Evolutionary conservation across 2,329 filamentous ascomycete genomes (phyloP).

Genomic region (Fusarium sp.): DNA sequence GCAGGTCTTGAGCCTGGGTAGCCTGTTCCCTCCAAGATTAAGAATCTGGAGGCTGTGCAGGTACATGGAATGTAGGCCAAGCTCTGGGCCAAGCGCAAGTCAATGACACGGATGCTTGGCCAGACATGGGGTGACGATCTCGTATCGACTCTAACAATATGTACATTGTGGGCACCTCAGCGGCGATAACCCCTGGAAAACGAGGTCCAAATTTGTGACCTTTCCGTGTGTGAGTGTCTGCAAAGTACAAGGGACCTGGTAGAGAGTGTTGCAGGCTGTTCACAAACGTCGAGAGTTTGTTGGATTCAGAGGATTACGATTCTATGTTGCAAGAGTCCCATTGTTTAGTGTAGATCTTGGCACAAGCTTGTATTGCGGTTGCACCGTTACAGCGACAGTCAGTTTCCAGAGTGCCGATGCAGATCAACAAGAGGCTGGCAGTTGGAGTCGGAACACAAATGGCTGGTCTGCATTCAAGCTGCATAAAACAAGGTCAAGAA

Average conservation of each 20-base stretch:
- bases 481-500: constrained; percentile 2
- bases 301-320: constrained; percentile 13
- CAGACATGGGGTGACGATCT: constrained; percentile 40
- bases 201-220: constrained; percentile 22
- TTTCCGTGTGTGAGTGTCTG: not conserved
- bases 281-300: constrained; percentile 4
- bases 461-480: not conserved
- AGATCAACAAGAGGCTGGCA: constrained; percentile 17
- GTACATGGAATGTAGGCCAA: constrained; percentile 42
- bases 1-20: constrained; percentile 24
- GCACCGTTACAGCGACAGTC: not conserved
- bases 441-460: not conserved
- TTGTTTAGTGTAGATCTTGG: constrained; percentile 21
- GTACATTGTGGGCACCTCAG: constrained; percentile 31
- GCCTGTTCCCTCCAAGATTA: constrained; percentile 16
- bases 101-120: constrained; percentile 21
- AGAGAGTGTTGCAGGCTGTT: constrained; percentile 31
- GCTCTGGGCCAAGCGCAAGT: constrained; percentile 29
- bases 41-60: constrained; percentile 44
- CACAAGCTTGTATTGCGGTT: constrained; percentile 1
- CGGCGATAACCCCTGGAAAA: constrained; percentile 22
- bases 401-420: not conserved
- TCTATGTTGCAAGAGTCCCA: constrained; percentile 8
- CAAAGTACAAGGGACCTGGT: constrained; percentile 1
- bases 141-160: constrained; percentile 49